phyloP scores from a whole-genome alignment of 495 filamentous ascomycete species.

The Penicillium bialowiezense region DNA sequence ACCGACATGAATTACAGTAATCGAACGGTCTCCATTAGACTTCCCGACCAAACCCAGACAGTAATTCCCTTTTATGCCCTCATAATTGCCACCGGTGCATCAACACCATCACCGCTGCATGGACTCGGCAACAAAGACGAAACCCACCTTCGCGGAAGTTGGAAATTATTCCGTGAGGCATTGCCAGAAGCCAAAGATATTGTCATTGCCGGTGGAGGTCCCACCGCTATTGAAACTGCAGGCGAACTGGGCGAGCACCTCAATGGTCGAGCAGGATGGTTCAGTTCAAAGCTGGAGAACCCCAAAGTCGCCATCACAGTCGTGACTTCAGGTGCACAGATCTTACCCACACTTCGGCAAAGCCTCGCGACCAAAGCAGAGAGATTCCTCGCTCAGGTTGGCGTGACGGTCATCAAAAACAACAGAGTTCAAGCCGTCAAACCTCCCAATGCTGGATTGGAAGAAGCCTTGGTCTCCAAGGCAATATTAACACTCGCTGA shows the following conservation, averaged over 20 bases:
- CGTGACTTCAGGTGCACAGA: constrained; percentile 34
- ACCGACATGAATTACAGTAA: constrained; percentile 26
- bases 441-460: constrained; percentile 21
- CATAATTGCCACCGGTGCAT: constrained; percentile 39
- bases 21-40: constrained; percentile 26
- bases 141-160: constrained; percentile 15
- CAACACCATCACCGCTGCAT: constrained; percentile 31
- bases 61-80: constrained; percentile 40
- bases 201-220: constrained; percentile 43
- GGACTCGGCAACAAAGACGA: constrained; percentile 16
- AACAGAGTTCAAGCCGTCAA: constrained; percentile 21
- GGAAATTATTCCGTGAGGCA: constrained; percentile 34
- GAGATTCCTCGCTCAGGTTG: constrained; percentile 37
- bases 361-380: constrained; percentile 38
- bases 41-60: constrained; percentile 2
- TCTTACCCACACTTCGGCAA: constrained; percentile 44
- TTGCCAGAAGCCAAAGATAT: constrained; percentile 40
- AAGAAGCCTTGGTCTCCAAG: constrained; percentile 14
- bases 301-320: constrained; percentile 45
- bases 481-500: constrained; percentile 32
- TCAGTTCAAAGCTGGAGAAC: constrained; percentile 20
- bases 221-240: constrained; percentile 44
- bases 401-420: constrained; percentile 44
- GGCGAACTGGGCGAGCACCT: constrained; percentile 52
- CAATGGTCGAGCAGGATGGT: constrained; percentile 38